Conservation (phyloP, 768 basidiomycete genomes). For the Exidia glandulosa region DNA sequence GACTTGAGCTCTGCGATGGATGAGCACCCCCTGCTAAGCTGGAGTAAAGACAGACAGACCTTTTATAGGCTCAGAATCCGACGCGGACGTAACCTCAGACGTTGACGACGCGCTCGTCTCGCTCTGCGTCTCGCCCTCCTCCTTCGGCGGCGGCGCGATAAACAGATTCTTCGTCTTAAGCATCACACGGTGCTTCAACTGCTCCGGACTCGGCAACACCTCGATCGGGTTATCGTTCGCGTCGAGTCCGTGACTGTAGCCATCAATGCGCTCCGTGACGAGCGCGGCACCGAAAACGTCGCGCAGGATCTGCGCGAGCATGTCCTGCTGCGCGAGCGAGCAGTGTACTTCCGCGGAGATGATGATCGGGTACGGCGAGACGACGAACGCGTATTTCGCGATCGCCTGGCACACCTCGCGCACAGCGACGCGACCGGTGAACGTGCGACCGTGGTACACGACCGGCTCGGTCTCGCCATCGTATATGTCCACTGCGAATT, state of each 20-base stretch:
- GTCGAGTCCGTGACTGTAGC: conserved; percentile 4
- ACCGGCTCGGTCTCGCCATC: conserved; percentile 79
- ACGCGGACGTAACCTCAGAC: conserved; percentile 25
- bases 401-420: conserved; percentile 78
- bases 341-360: conserved; percentile 93
- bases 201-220: conserved; percentile 72
- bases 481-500: conserved; percentile 84
- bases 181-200: conserved; percentile 65
- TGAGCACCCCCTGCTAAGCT: no score
- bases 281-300: conserved; percentile 47
- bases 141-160: conserved; percentile 29
- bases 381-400: conserved; percentile 78
- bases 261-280: conserved; percentile 37
- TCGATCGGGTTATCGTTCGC: conserved; percentile 27
- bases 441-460: conserved; percentile 81
- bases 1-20: conserved; percentile 5
- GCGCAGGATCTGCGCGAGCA: conserved; percentile 63
- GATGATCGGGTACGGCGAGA: conserved; percentile 85
- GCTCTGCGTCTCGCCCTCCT: conserved; percentile 21
- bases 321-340: conserved; percentile 64
- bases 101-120: conserved; percentile 34
- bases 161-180: conserved; percentile 84
- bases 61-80: conserved; percentile 17
- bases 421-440: conserved; percentile 73
- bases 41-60: conserved; percentile 3